These are phyloP conservation scores for Berkeleyomyces rouxiae DNA, from an alignment of 2,329 filamentous ascomycete species.

Conservation along the genomic window DNA sequence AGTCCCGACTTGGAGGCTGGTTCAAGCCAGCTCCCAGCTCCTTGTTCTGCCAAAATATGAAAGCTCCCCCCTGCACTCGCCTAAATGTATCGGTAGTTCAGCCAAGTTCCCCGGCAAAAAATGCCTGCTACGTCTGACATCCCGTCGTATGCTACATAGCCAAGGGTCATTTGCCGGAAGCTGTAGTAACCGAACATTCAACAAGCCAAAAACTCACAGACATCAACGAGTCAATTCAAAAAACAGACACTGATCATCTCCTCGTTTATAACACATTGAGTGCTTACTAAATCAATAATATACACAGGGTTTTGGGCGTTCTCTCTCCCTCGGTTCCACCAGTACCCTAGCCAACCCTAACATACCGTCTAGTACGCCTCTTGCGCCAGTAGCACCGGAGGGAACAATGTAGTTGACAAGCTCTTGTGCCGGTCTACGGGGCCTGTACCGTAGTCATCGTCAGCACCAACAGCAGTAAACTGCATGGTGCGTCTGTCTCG, in stretches of 20 bases:
- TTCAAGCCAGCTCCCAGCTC: not conserved
- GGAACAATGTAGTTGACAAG: constrained; percentile 4
- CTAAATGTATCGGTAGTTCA: not conserved
- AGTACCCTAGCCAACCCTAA: not conserved
- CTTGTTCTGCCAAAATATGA: not conserved
- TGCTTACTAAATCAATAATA: not conserved
- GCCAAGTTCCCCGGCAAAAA: not conserved
- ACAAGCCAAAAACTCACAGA: not conserved
- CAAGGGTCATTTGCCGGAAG: not conserved
- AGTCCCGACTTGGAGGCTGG: not conserved
- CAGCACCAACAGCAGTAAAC: constrained; percentile 44
- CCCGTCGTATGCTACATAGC: not conserved
- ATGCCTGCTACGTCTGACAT: not conserved
- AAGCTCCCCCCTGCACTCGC: not conserved
- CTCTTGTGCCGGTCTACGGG: constrained; percentile 1
- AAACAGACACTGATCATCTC: not conserved
- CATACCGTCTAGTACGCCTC: constrained; percentile 1
- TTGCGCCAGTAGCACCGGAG: constrained; percentile 5
- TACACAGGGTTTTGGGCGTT: not conserved
- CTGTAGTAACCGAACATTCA: not conserved
- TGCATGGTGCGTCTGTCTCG: constrained; percentile 43
- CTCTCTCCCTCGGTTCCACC: not conserved
- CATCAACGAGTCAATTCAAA: not conserved
- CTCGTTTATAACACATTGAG: no score
- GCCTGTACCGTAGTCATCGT: constrained; percentile 48